A percentile compares a stretch with the other conserved stretches of the same genome.
Evolutionary conservation across 139 green algal species (phyloP).

Genomic region (Chlamydomonas asymmetrica): DNA sequence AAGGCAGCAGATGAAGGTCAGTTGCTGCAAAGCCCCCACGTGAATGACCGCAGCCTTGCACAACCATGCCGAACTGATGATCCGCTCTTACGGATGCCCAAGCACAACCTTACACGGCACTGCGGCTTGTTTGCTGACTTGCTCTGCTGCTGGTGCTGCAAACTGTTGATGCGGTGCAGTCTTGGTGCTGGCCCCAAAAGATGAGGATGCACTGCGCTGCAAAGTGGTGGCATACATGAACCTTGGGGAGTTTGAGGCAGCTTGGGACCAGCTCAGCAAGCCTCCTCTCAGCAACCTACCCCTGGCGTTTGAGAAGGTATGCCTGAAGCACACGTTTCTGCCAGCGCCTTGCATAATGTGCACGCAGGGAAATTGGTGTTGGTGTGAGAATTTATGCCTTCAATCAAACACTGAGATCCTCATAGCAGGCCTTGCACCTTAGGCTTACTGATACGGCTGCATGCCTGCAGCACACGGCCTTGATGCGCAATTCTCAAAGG

Average conservation of each 20-base stretch:
- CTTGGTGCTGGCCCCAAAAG: slow-evolving; percentile 56
- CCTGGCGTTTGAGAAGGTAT: slow-evolving; percentile 75
- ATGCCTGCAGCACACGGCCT: too few species aligned
- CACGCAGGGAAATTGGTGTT: too few species aligned
- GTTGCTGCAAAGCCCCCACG: background rate
- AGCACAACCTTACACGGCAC: too few species aligned
- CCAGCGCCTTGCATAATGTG: too few species aligned
- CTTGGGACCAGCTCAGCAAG: slow-evolving; percentile 40
- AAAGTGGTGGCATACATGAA: slow-evolving; percentile 73
- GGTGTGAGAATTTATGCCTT: too few species aligned
- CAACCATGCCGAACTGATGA: background rate
- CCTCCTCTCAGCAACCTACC: background rate
- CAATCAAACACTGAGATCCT: too few species aligned
- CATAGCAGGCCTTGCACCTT: too few species aligned
- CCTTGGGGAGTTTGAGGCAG: slow-evolving; percentile 52
- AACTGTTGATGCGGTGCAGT: slow-evolving; percentile 54
- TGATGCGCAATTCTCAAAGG: too few species aligned
- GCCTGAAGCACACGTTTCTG: too few species aligned
- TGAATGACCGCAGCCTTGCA: background rate
- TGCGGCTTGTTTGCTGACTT: background rate
- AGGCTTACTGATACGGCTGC: too few species aligned
- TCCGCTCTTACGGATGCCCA: too few species aligned
- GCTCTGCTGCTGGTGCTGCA: background rate
- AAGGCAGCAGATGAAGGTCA: slow-evolving; percentile 71
- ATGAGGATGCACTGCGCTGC: slow-evolving; percentile 69